These are phyloP conservation scores for Phytophthora podocarpi DNA, from an alignment of 352 stramenopile species.

Conservation along the genomic window DNA sequence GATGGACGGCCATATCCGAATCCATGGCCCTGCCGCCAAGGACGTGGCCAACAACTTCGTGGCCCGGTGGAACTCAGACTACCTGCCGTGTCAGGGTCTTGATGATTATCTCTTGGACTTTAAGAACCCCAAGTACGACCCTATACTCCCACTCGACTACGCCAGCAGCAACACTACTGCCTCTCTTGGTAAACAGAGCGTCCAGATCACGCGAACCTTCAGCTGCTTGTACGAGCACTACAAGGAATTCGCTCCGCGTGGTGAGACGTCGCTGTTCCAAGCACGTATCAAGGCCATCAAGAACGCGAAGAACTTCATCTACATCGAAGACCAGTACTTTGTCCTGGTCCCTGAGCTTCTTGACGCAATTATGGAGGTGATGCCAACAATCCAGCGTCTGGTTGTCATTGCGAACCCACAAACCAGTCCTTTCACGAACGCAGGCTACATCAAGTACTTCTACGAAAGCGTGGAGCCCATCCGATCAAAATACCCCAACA, in stretches of 20 bases:
- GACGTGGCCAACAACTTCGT: constrained; percentile 65
- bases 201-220: constrained; percentile 56
- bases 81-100: constrained; percentile 24
- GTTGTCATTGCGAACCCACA: constrained; percentile 47
- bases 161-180: constrained; percentile 7
- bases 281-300: constrained; percentile 46
- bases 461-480: constrained; percentile 56
- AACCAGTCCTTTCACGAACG: constrained; percentile 25
- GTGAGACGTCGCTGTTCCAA: constrained; percentile 48
- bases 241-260: constrained; percentile 48
- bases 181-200: constrained; percentile 23
- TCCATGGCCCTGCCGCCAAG: constrained; percentile 48
- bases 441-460: constrained; percentile 51
- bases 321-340: constrained; percentile 25
- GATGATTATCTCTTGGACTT: constrained; percentile 49
- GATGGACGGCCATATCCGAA: constrained; percentile 52
- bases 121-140: constrained; percentile 41
- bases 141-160: constrained; percentile 12
- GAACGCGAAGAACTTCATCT: constrained; percentile 39
- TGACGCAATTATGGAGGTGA: constrained; percentile 45
- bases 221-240: constrained; percentile 55
- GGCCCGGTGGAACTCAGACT: constrained; percentile 53
- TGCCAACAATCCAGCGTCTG: constrained; percentile 47
- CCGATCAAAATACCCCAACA: constrained; percentile 30
- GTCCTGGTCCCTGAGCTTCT: constrained; percentile 44